Base-by-base conservation (phyloP, 768 basidiomycete species). In the Rhizopogon roseolus region DNA sequence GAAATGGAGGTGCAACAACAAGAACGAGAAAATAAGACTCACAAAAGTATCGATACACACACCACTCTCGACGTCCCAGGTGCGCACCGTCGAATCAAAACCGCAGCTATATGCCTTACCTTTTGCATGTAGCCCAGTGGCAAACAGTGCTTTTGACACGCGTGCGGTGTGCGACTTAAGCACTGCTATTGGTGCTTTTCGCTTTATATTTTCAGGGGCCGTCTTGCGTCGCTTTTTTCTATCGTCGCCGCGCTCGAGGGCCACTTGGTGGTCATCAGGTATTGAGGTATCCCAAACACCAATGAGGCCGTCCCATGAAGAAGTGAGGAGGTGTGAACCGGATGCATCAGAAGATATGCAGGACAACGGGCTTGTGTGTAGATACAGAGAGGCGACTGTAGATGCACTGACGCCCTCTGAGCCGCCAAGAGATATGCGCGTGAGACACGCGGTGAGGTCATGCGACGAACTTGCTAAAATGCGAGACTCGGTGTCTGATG, bases 11-110 rank as follows among this genome's bases (percentile, higher is more conserved):
- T 5, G 7, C 8, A 9, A 17, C 16, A 19, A 54, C 34, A 36
- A 11, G 11, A 22, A 22, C 1, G 11, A 1, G 10, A 3, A 44
- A 59, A 51, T 22, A 10, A 9, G 38, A 74, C 85, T 55, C 58
- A 91, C 89, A 42, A 90, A 82, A 1, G 88, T 90, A 41, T 79
- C 66, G 0, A 77, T 73, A 55, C 88, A 93, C 5, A 91, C 70
- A 2, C 88, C 92, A 38, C 74, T 78, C 60, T 91, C 88, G 3
- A 87, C 75, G 63, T 97, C 93, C 96, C 96, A 99, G 2, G 78
- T 73, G 22, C 93, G 77, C 5, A 98, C 83, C 0, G 92, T 92
- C 28, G 94, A 96, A 69, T 97, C 95, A 64, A 92, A 91, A 0
- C 91, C 90, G 63, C 86, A 87, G 60, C 89, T 92, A 57, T 84